Base-by-base conservation (phyloP, 2,329 filamentous ascomycete species). In the Calonectria naviculata region DNA sequence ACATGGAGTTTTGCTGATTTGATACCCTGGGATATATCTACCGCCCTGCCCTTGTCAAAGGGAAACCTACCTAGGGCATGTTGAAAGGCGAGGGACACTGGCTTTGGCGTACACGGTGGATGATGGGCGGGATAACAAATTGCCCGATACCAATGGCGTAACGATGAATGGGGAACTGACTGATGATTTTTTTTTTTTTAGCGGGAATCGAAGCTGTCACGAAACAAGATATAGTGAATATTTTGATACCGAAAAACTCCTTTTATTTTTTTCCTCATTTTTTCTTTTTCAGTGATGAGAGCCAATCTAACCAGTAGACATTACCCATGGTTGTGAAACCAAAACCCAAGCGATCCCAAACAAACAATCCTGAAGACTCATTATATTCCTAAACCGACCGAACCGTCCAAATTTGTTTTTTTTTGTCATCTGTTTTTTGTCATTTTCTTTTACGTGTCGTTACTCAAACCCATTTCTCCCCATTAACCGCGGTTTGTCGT, bases 1-100 rank as follows among this genome's bases (percentile, higher is more conserved):
- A 29, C 81, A 85, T 68, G 79, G 81, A 66, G 80, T 84, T 74
- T 80, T 85, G 66, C 62, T 85, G 71, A 82, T 84, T 69, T 85
- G 72, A 81, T 79, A 79, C 75, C 78, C 76, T 68, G 54, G 61
- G 29, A 68, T 29, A 56, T 58, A 12, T 4, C 28, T 26, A n/a
- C 28, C 19, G 21, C 44, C n/a, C 29, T 28, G 6, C 19, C 46
- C 12, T 28, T 19, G 36, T 3, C 13, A 24, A 49, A 47, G 46
- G 56, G n/a, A 21, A 58, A 41, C 36, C 47, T 15, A 63, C 28
- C 17, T 34, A 19, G 26, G 34, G 56, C 5, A 42, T 56, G 31
- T 8, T 49, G 26, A 29, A 64, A 28, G 49, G 58, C 21, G 46
- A n/a, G 15, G 24, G 34, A 21, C 38, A 29, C 19, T 41, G 31